Evolutionary conservation across 2,329 filamentous ascomycete genomes (phyloP), one percentile per base, ranked within the genome.

Genomic region (Exophiala phaeomuriformis): DNA sequence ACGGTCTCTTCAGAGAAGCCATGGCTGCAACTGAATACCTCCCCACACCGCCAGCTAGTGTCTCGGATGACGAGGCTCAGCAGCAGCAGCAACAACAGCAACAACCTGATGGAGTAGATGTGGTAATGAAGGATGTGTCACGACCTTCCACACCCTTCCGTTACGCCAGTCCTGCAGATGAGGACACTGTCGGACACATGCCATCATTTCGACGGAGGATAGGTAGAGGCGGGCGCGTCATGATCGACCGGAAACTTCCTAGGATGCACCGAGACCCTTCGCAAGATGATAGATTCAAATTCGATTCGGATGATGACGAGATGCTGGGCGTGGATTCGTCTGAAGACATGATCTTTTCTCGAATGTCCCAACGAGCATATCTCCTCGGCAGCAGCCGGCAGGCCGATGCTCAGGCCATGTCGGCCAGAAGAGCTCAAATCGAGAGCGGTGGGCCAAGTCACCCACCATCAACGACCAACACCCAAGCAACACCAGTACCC

Each of bases 301-400:
- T 88, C 71, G 88, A 94, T 65, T 84, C 85, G 29, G 88, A 95
- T 63, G 88, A 90, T 57, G 85, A 85, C 58, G 88, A 90, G 49
- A 86, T 49, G 40, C 43, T 44, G 12, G 59, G 57, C 31, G 44
- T 40, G 6, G 56, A 57, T 44, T 36, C 36, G 28, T 31, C 42
- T 8, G 58, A 56, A 36, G 53, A 58, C 30, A 41, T 53, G 37
- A 53, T 49, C 29, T 51, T 55, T 51, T 50, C 49, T 53, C 76
- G 79, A 64, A 80, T 81, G 69, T 72, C 75, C 51, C 79, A 80
- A 64, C 75, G 79, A 45, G 73, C 68, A 65, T 77, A 71, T 67
- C 77, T 77, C 55, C 51, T 61, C 28, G 59, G 54, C 12, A 53
- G 36, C 12, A 61, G 53, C 47, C 43, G 57, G 42, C 47, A 57